Evolutionary conservation across 257 asterid species (phyloP), one percentile per base, ranked within the genome.

Genomic region (Lavandula angustifolia): DNA sequence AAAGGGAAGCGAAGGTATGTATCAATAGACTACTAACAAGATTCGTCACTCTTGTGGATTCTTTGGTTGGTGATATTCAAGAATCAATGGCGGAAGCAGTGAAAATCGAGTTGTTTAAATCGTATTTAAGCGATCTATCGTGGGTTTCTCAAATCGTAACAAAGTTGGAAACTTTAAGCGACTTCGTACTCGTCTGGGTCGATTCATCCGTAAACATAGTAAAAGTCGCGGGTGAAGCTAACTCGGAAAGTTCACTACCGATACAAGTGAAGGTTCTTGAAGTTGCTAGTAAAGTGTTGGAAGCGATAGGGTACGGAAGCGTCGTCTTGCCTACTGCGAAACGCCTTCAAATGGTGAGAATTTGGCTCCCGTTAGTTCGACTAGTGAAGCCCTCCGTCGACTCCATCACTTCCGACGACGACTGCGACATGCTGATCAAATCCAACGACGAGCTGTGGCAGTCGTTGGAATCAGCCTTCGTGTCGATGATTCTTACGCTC

Each of bases 61-160:
- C 85, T 68, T 68, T 79, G 72, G 59, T 78, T 31, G 70, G 73
- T 50, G 80, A 76, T 62, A 49, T 69, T 58, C 80, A 78, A 38
- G 78, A 78, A 33, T 71, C 79, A 4, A 48, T 83, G 46, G 56
- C 75, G 7, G 82, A 74, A 44, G 57, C 54, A 2, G 81, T 44
- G 37, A 81, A 74, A 51, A 27, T 78, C 41, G 82, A 80, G 14
- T 66, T 67, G 1, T 72, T 88, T 27, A 78, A 62, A 54, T 67
- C 77, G 8, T 75, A 74, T 61, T 54, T 83, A 57, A 66, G 77
- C 1, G 98, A 92, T 60, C 51, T 92, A 55, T 83, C 79, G 11
- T 92, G 98, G 98, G 89, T 81, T 53, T 83, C 76, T 67, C 94
- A 88, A 64, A 79, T 92, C 51, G 65, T 81, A 63, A 71, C 81